Base-by-base conservation (phyloP, 495 filamentous ascomycete species). In the Xylaria bambusicola region DNA sequence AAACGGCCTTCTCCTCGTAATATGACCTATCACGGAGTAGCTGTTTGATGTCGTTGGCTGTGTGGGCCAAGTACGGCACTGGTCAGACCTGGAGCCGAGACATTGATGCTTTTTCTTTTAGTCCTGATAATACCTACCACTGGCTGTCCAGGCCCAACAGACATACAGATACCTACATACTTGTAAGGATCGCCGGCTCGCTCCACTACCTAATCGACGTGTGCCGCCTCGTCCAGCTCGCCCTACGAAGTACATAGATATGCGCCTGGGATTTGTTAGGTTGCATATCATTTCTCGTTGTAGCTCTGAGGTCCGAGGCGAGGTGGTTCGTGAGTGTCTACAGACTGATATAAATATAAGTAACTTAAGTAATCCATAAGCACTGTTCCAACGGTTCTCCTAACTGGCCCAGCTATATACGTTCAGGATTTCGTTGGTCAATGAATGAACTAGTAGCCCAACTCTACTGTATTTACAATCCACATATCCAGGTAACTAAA, bases 11-110 rank as follows among this genome's bases (percentile, higher is more conserved):
- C 36, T 38, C 36, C 3, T 38, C 36, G 41, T 44, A 20, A 52
- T 52, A 36, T 40, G 50, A 52, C 50, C 15, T 52, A 52, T 52
- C 50, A 29, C 10, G 23, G 50, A n/a, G 33, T 21, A 44, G 41
- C 17, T 44, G n/a, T 2, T 20, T 5, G 21, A 6, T 5, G 17
- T 44, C n/a, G 4, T 44, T 20, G n/a, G 41, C 5, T 44, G 18
- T 21, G 18, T 44, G 18, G 18, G 41, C 17, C 18, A n/a, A 21
- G 1, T 44, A 44, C 3, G 17, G 17, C 6, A 21, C 41, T 44
- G 13, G 41, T 42, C 15, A 52, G 18, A 42, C 17, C 24, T 42
- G 51, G 27, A 36, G 51, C 52, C 26, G 38, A 54, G 52, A 54
- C 52, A 54, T 6, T 44, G 10, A 2, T 20, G 18, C 41, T 13